phyloP scores from a whole-genome alignment of 2,329 filamentous ascomycete genomes.

The Monilinia polystroma region DNA sequence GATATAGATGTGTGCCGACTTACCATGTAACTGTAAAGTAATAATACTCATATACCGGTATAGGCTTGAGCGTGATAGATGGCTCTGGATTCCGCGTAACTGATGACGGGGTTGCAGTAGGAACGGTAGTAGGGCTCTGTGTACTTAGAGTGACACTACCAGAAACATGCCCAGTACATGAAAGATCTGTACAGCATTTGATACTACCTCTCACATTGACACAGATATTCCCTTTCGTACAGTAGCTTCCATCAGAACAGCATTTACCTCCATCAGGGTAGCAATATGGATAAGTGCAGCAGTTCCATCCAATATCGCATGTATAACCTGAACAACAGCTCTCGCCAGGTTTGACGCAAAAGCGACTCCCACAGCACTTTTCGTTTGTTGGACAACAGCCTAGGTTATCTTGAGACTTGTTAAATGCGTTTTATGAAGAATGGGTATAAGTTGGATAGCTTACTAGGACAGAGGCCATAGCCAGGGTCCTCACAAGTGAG shows the following conservation, averaged over 20 bases:
- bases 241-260: constrained; percentile 15
- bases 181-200: neutral
- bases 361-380: neutral
- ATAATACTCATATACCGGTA: neutral
- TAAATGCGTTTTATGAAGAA: too few relatives aligned
- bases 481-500: neutral
- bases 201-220: neutral
- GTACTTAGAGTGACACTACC: neutral
- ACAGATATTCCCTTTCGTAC: neutral
- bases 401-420: neutral
- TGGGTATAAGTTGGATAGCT: neutral
- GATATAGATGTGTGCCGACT: neutral
- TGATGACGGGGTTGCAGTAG: neutral
- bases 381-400: neutral
- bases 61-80: neutral
- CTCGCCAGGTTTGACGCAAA: neutral
- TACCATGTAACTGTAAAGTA: constrained; percentile 1
- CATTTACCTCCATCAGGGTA: constrained; percentile 2
- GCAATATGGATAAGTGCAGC: neutral
- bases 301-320: constrained; percentile 5
- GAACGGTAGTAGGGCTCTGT: neutral
- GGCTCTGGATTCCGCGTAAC: neutral
- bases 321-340: constrained; percentile 5
- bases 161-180: neutral
- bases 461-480: neutral